These are phyloP conservation scores for Sungouiella thailandica DNA, from an alignment of 805 yeast species.

Conservation along the genomic window DNA sequence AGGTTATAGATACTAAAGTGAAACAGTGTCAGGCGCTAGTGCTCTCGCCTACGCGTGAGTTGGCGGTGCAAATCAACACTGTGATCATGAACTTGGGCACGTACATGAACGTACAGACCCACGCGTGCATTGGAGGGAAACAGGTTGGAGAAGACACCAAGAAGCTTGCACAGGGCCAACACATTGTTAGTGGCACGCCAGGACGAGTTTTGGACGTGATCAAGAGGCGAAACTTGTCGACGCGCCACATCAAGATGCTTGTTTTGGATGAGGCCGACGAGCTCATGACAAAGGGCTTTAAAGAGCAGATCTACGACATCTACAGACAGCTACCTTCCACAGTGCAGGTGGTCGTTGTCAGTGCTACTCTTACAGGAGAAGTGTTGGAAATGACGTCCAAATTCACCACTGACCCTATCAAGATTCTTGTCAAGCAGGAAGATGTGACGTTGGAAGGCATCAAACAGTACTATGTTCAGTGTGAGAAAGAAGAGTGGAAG, in stretches of 20 bases:
- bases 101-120: slow-evolving; percentile 79
- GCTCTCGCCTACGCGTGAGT: slow-evolving; percentile 92
- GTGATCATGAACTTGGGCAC: slow-evolving; percentile 85
- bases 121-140: slow-evolving; percentile 94
- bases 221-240: slow-evolving; percentile 68
- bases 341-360: slow-evolving; percentile 88
- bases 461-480: slow-evolving; percentile 85
- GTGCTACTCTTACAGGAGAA: slow-evolving; percentile 91
- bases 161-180: slow-evolving; percentile 72
- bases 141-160: slow-evolving; percentile 76
- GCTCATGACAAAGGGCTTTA: slow-evolving; percentile 86
- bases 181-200: slow-evolving; percentile 95
- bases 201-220: slow-evolving; percentile 93
- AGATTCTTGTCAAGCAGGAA: slow-evolving; percentile 90
- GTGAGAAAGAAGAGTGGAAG: slow-evolving; percentile 91
- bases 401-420: slow-evolving; percentile 90
- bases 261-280: slow-evolving; percentile 97
- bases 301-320: slow-evolving; percentile 90
- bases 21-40: slow-evolving; percentile 85
- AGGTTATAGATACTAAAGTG: slow-evolving; percentile 69
- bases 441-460: slow-evolving; percentile 93
- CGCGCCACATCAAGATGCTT: slow-evolving; percentile 79
- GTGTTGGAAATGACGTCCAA: slow-evolving; percentile 88
- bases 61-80: slow-evolving; percentile 88
- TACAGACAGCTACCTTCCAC: slow-evolving; percentile 78